Evolutionary conservation across 2,329 filamentous ascomycete species (phyloP), one percentile per base, ranked within the genome.

Genomic region (Akanthomyces muscarius): DNA sequence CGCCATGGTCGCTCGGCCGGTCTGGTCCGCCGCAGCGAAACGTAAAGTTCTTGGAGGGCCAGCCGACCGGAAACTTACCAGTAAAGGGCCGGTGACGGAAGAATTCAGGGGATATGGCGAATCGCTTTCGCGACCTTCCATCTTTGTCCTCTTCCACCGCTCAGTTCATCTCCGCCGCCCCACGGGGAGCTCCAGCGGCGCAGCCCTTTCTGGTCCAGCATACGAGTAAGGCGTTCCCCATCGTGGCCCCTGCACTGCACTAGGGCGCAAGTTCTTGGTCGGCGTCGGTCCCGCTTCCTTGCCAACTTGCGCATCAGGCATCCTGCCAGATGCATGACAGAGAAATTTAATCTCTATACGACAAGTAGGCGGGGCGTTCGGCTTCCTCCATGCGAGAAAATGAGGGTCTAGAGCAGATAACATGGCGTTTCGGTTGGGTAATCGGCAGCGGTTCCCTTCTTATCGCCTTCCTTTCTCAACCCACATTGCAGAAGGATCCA

Each of bases 381-480:
- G 14, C 33, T 36, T 30, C 5, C 25, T 41, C 52, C 18, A 42
- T n/a, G 6, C 33, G 33, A 41, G 51, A 54, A 11, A 3, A 41
- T 10, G 13, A 54, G 21, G 38, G 52, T 44, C 52, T 55, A 44
- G 52, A 55, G 52, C 36, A n/a, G 41, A 23, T 16, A 41, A 1
- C 2, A 51, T n/a, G 48, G 8, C 18, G 10, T 13, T 55, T 55
- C n/a, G 4, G 4, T 55, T 30, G 52, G 44, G 52, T 42, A 42
- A 55, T 55, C 52, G n/a, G 38, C 18, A 30, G 52, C 23, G 16
- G 23, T 21, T 6, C 7, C 11, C 16, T 42, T 18, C 23, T 44
- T 41, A 14, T 44, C 52, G 36, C 52, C 52, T 55, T 55, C 52
- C 52, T 55, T 28, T 55, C 52, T 55, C 14, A 55, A 42, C 52